A percentile compares a stretch with the other conserved stretches of the same genome.
Evolutionary conservation across 1,284 basidiomycete species (phyloP).

Genomic region (Malassezia sp.): DNA sequence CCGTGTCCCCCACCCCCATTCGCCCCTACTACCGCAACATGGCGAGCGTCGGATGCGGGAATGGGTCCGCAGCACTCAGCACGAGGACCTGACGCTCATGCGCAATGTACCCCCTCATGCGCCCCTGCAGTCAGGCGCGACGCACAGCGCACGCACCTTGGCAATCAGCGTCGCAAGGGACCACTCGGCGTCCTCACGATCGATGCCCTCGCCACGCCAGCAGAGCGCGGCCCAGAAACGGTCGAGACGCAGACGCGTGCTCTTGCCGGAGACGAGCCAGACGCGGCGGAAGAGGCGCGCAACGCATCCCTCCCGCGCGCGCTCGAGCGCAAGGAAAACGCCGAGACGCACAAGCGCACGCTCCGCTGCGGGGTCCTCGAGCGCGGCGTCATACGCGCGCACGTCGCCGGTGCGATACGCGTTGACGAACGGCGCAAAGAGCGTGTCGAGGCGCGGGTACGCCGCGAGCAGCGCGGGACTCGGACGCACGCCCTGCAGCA

Average conservation of each 20-base stretch:
- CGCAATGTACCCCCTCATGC: slow-evolving; percentile 86
- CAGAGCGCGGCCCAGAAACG: slow-evolving; percentile 21
- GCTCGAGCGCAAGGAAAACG: slow-evolving; percentile 73
- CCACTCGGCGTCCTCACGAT: slow-evolving; percentile 77
- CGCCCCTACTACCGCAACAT: slow-evolving; percentile 9
- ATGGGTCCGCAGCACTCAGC: slow-evolving; percentile 66
- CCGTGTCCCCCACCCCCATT: no score
- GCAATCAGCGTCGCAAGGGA: slow-evolving; percentile 71
- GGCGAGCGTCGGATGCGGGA: slow-evolving; percentile 52
- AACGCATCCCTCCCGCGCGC: slow-evolving; percentile 73
- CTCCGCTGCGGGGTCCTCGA: slow-evolving; percentile 54
- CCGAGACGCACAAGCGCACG: slow-evolving; percentile 68
- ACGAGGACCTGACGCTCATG: slow-evolving; percentile 90
- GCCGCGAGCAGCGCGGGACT: slow-evolving; percentile 56
- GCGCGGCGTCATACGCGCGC: slow-evolving; percentile 59
- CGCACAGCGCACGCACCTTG: no score
- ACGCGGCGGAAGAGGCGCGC: slow-evolving; percentile 73
- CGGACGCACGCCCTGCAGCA: slow-evolving; percentile 74
- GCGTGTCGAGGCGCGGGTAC: slow-evolving; percentile 61
- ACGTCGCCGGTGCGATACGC: slow-evolving; percentile 71
- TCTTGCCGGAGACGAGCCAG: slow-evolving; percentile 51
- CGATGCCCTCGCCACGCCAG: slow-evolving; percentile 34
- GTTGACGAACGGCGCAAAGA: slow-evolving; percentile 68
- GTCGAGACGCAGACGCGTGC: slow-evolving; percentile 22
- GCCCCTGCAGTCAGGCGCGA: no score